Evolutionary conservation across 2,329 filamentous ascomycete species (phyloP).

Genomic region (Hymenotorrendiella dingleyae): DNA sequence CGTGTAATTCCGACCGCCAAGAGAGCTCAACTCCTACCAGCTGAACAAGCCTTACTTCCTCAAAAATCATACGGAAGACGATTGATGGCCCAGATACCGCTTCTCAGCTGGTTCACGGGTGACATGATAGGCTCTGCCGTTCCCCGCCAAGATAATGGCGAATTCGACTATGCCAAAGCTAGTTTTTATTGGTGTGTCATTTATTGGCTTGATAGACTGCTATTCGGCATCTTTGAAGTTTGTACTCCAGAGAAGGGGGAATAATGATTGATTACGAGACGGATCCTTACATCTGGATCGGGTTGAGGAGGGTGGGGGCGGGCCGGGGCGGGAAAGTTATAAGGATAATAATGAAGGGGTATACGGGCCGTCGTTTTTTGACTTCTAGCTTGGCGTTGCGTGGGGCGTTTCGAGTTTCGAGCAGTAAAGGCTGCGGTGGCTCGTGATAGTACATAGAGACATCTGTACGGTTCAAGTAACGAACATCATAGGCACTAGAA

Average conservation of each 20-base stretch:
- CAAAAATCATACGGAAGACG: slow-evolving; percentile 60
- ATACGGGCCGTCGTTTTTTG: too few relatives aligned
- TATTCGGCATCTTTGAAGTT: slow-evolving; percentile 2
- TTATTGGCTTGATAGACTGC: slow-evolving; percentile 49
- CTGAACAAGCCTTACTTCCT: slow-evolving; percentile 65
- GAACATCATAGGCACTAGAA: too few relatives aligned
- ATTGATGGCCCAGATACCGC: slow-evolving; percentile 58
- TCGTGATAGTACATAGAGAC: too few relatives aligned
- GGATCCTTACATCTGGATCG: too few relatives aligned
- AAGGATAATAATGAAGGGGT: too few relatives aligned
- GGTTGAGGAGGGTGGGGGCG: not conserved
- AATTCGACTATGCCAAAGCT: slow-evolving; percentile 68
- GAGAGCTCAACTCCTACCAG: slow-evolving; percentile 57
- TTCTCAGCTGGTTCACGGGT: slow-evolving; percentile 66
- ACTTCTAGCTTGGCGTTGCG: not conserved
- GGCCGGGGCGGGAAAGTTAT: not conserved
- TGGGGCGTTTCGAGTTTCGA: not conserved
- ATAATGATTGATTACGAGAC: not conserved
- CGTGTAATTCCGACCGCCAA: slow-evolving; percentile 62
- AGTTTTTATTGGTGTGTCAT: slow-evolving; percentile 64
- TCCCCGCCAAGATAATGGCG: slow-evolving; percentile 64
- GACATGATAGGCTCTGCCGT: slow-evolving; percentile 70
- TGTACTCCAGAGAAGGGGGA: not conserved
- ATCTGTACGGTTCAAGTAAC: too few relatives aligned
- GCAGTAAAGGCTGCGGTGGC: too few relatives aligned